phyloP scores from a whole-genome alignment of 202 grass and related monocot species.

The Panicum virgatum region DNA sequence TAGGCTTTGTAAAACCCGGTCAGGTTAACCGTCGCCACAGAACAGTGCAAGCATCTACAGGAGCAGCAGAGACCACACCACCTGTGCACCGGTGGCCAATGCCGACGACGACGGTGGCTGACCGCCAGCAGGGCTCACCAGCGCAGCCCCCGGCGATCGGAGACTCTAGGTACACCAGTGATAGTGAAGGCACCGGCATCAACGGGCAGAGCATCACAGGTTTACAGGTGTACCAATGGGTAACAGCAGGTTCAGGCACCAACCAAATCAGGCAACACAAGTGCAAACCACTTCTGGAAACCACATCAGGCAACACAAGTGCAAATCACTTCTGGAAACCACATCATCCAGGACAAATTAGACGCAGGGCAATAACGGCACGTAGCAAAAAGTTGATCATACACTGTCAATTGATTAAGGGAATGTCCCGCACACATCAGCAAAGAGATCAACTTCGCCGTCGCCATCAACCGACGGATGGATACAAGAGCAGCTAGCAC shows the following conservation, averaged over 20 bases:
- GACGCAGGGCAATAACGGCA: not conserved
- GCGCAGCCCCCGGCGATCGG: too few relatives aligned
- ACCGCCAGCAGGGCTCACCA: too few relatives aligned
- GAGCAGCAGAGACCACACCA: not conserved
- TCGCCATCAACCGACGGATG: not conserved
- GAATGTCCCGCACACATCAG: not conserved
- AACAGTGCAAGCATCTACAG: constrained; percentile 19
- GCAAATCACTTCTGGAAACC: not conserved
- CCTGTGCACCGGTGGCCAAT: not conserved
- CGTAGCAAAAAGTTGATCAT: not conserved
- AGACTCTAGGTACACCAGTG: too few relatives aligned
- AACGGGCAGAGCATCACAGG: too few relatives aligned
- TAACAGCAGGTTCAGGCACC: not conserved
- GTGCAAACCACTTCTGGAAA: not conserved
- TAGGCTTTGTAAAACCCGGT: not conserved
- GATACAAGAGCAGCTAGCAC: not conserved
- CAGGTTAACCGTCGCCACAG: constrained; percentile 1
- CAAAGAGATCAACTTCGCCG: not conserved
- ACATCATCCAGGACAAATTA: not conserved
- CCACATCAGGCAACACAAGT: not conserved
- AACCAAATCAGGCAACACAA: not conserved
- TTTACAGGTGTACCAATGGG: not conserved
- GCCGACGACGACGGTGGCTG: too few relatives aligned
- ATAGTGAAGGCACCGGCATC: too few relatives aligned
- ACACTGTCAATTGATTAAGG: not conserved